Conservation (phyloP, 2,329 filamentous ascomycete genomes). For the Bertia moriformis region DNA sequence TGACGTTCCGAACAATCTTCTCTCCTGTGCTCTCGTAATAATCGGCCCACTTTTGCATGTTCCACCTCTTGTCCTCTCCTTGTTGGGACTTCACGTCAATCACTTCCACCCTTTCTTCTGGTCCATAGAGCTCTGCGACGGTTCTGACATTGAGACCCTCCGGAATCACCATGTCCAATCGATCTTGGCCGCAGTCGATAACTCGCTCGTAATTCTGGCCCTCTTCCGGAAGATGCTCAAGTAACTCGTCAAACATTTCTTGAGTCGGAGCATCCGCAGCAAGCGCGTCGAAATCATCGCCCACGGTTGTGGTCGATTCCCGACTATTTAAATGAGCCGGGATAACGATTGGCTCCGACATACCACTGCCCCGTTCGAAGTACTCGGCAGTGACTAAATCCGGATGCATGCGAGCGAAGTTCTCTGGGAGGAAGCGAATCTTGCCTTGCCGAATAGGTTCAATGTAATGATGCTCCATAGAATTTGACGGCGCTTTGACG, state of each 20-base stretch:
- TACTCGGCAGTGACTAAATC: constrained; percentile 48
- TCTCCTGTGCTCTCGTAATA: constrained; percentile 46
- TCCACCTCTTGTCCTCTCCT: constrained; percentile 49
- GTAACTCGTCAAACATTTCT: constrained; percentile 5
- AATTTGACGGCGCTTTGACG: constrained; percentile 48
- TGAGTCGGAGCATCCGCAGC: constrained; percentile 4
- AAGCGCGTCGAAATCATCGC: background rate
- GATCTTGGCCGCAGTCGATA: constrained; percentile 46
- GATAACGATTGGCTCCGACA: constrained; percentile 53
- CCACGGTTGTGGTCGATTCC: constrained; percentile 15
- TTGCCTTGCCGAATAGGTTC: constrained; percentile 51
- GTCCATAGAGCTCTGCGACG: constrained; percentile 49
- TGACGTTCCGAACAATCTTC: constrained; percentile 53
- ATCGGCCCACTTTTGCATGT: constrained; percentile 50
- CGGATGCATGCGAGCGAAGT: constrained; percentile 47
- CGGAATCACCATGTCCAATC: constrained; percentile 55
- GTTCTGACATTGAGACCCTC: constrained; percentile 45
- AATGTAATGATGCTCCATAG: constrained; percentile 53
- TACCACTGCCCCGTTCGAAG: constrained; percentile 46
- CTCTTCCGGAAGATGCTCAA: constrained; percentile 16
- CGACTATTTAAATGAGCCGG: constrained; percentile 44
- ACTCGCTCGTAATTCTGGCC: constrained; percentile 29
- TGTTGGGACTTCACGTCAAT: constrained; percentile 59
- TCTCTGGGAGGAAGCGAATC: constrained; percentile 43
- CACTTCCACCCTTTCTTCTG: constrained; percentile 46